Evolutionary conservation across 257 asterid species (phyloP).

Genomic region (Salvia splendens): DNA sequence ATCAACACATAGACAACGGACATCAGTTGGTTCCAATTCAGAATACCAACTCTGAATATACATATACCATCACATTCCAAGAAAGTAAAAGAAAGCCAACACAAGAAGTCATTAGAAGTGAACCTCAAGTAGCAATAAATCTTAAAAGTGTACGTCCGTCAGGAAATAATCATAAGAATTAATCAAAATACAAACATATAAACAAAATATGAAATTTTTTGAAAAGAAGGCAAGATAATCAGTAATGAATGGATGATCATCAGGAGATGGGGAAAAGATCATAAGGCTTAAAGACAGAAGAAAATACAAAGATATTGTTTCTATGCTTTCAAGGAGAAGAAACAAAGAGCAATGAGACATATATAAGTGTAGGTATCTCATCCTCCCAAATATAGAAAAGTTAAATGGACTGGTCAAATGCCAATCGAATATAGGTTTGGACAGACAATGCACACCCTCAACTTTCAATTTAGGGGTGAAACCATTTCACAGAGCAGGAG

Average conservation of each 20-base stretch:
- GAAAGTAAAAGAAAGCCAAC: constrained; percentile 13
- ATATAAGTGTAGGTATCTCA: neutral
- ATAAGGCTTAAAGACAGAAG: constrained; percentile 1
- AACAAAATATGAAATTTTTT: neutral
- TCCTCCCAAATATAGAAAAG: constrained; percentile 15
- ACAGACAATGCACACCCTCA: constrained; percentile 14
- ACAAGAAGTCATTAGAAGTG: constrained; percentile 24
- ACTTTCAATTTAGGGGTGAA: neutral
- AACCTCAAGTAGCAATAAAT: constrained; percentile 14
- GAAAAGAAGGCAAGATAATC: constrained; percentile 18
- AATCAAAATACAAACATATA: constrained; percentile 19
- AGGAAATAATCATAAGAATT: neutral
- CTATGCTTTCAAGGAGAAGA: neutral
- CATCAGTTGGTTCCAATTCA: constrained; percentile 17
- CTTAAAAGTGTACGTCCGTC: constrained; percentile 14
- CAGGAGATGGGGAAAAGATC: neutral
- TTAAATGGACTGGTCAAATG: constrained; percentile 16
- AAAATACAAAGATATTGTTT: constrained; percentile 13
- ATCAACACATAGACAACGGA: constrained; percentile 17
- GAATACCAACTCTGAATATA: constrained; percentile 20
- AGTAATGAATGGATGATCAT: neutral
- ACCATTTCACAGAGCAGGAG: neutral
- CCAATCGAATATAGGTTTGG: constrained; percentile 21
- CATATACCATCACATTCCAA: constrained; percentile 6
- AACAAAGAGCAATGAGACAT: neutral